These are phyloP conservation scores for Trametes maxima DNA, from an alignment of 768 basidiomycete genomes.

Conservation along the genomic window DNA sequence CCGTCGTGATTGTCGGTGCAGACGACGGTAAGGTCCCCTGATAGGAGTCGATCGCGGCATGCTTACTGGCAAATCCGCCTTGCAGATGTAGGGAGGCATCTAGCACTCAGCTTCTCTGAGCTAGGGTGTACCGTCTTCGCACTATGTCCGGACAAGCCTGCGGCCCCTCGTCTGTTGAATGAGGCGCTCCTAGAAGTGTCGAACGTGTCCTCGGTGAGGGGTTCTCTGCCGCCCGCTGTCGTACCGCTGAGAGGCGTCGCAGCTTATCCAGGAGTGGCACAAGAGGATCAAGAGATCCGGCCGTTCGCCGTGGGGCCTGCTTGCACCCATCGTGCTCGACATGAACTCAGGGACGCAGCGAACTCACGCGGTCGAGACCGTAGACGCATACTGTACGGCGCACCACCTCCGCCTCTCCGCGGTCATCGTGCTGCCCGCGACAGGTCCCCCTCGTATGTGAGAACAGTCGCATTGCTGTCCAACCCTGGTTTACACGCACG, in stretches of 20 bases:
- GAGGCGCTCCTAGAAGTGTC: conserved; percentile 12
- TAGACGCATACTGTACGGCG: conserved; percentile 34
- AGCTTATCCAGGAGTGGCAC: conserved; percentile 40
- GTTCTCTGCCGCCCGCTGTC: background rate
- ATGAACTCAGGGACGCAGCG: conserved; percentile 33
- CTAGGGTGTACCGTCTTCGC: conserved; percentile 38
- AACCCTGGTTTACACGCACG: conserved; percentile 12
- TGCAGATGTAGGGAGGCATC: conserved; percentile 34
- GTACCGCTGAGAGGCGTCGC: background rate
- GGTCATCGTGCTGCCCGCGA: conserved; percentile 30
- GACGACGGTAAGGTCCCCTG: conserved; percentile 28
- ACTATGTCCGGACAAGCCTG: conserved; percentile 28
- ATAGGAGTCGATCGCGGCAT: conserved; percentile 8
- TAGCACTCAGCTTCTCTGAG: conserved; percentile 36
- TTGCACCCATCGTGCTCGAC: conserved; percentile 36
- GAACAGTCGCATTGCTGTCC: conserved; percentile 1
- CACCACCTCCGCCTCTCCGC: conserved; percentile 34
- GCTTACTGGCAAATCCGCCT: conserved; percentile 12
- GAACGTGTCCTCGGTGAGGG: conserved; percentile 33
- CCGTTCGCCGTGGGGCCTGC: conserved; percentile 32
- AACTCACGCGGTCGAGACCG: conserved; percentile 33
- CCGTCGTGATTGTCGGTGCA: conserved; percentile 35
- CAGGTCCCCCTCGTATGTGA: conserved; percentile 16
- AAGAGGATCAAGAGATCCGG: conserved; percentile 34
- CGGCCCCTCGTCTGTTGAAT: background rate